phyloP scores from a whole-genome alignment of 129 eudicot genomes.

The Lactuca sativa region DNA sequence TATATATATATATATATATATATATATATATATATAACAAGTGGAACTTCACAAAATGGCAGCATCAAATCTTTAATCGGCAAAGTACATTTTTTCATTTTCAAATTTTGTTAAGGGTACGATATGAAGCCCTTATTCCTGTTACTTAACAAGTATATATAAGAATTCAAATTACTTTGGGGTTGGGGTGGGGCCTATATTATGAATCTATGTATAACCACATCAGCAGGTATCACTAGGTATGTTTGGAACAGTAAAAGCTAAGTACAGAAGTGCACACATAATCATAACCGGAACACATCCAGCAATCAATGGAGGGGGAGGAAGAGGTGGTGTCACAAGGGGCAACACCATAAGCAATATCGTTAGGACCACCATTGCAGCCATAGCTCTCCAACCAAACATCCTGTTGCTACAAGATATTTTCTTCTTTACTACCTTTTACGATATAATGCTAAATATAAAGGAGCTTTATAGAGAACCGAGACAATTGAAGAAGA shows the following conservation, averaged over 20 bases:
- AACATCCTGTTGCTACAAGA: background rate
- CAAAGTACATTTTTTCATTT: too few species aligned
- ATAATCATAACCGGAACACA: background rate
- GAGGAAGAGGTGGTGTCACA: background rate
- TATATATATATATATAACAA: too few species aligned
- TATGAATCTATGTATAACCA: background rate
- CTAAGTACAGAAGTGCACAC: background rate
- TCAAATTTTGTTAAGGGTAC: too few species aligned
- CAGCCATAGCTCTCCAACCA: background rate
- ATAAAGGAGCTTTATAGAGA: background rate
- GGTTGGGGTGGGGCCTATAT: too few species aligned
- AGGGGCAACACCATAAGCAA: background rate
- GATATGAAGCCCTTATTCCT: too few species aligned
- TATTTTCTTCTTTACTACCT: background rate
- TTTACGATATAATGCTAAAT: background rate
- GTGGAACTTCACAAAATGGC: too few species aligned
- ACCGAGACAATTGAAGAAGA: background rate
- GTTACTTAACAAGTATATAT: too few species aligned
- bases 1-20: too few species aligned
- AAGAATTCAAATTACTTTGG: too few species aligned
- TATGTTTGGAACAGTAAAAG: background rate
- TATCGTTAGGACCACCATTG: background rate
- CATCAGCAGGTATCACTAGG: background rate
- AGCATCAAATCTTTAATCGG: too few species aligned
- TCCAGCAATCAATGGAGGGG: background rate